Percentiles rank a stretch among this genome's conserved stretches.
phyloP scores from a whole-genome alignment of 2,329 filamentous ascomycete genomes.

The Trichoderma cornu-damae region DNA sequence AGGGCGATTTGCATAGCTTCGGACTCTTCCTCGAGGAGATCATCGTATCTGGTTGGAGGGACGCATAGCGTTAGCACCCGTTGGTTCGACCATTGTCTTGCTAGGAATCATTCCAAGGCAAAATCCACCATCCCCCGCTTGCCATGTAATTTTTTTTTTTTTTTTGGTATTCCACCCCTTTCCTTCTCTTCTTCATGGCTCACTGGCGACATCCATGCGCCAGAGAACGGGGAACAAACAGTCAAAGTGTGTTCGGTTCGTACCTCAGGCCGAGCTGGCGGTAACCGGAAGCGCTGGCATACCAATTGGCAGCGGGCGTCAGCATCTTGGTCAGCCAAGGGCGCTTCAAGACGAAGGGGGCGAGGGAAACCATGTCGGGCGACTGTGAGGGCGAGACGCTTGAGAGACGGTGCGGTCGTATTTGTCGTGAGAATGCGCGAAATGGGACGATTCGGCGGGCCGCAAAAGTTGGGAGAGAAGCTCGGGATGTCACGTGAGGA shows the following conservation, averaged over 20 bases:
- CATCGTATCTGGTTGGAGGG: slow-evolving; percentile 66
- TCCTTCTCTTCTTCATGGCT: not conserved
- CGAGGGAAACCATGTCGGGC: slow-evolving; percentile 41
- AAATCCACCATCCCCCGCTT: not conserved
- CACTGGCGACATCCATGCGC: not conserved
- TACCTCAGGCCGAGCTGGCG: slow-evolving; percentile 89
- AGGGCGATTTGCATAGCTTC: slow-evolving; percentile 81
- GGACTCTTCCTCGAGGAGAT: slow-evolving; percentile 90
- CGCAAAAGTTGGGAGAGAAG: slow-evolving; percentile 31
- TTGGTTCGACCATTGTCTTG: not conserved
- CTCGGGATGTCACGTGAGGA: slow-evolving; percentile 33
- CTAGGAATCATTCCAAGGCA: not conserved
- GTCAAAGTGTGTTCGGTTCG: slow-evolving; percentile 24
- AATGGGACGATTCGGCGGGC: slow-evolving; percentile 32
- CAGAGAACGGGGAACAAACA: not conserved
- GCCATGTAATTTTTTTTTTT: not conserved
- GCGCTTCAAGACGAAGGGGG: slow-evolving; percentile 72
- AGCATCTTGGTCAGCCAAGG: slow-evolving; percentile 77
- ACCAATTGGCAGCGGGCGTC: slow-evolving; percentile 81
- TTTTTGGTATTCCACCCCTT: not conserved
- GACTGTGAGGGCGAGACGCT: not conserved
- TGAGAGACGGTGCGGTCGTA: not conserved
- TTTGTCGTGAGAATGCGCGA: slow-evolving; percentile 30
- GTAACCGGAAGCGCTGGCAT: slow-evolving; percentile 84
- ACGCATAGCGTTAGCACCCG: slow-evolving; percentile 1